Percentiles rank a stretch among this genome's conserved stretches.
These are phyloP conservation scores for Fonsecaea monophora DNA, from an alignment of 2,329 filamentous ascomycete species.

Conservation along the genomic window DNA sequence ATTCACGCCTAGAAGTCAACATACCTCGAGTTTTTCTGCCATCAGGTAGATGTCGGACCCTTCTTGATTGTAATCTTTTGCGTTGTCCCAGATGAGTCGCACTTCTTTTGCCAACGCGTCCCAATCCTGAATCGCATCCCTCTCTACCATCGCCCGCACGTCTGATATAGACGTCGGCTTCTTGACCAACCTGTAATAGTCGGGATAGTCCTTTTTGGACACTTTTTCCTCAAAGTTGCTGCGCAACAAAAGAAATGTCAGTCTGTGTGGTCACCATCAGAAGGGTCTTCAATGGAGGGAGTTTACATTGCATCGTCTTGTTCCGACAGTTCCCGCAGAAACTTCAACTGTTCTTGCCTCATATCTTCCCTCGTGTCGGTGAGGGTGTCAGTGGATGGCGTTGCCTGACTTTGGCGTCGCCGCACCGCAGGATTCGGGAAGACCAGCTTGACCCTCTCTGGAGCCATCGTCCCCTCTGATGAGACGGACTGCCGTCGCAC, in stretches of 20 bases:
- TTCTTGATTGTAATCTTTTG: constrained; percentile 88
- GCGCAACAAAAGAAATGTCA: constrained; percentile 37
- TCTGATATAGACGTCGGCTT: constrained; percentile 80
- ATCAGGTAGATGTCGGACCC: constrained; percentile 82
- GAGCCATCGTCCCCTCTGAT: constrained; percentile 24
- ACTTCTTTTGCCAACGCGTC: constrained; percentile 79
- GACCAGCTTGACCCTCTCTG: constrained; percentile 37
- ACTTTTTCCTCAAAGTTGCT: constrained; percentile 68
- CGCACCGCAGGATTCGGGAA: constrained; percentile 24
- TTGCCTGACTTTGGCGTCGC: constrained; percentile 33
- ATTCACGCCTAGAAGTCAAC: constrained; percentile 18
- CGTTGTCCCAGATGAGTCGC: constrained; percentile 84
- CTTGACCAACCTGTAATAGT: constrained; percentile 85
- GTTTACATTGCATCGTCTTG: constrained; percentile 32
- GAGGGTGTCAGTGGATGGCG: constrained; percentile 26
- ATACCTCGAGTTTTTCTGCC: constrained; percentile 78
- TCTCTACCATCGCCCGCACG: constrained; percentile 77
- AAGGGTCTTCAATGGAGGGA: constrained; percentile 3
- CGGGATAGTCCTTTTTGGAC: constrained; percentile 57
- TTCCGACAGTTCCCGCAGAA: constrained; percentile 36
- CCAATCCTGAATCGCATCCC: constrained; percentile 81
- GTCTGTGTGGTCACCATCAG: constrained; percentile 17
- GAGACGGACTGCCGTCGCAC: constrained; percentile 29
- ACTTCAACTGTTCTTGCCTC: constrained; percentile 30
- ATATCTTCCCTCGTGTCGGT: constrained; percentile 26